Evolutionary conservation across 2,329 filamentous ascomycete species (phyloP).

Genomic region (Talaromyces sp.): DNA sequence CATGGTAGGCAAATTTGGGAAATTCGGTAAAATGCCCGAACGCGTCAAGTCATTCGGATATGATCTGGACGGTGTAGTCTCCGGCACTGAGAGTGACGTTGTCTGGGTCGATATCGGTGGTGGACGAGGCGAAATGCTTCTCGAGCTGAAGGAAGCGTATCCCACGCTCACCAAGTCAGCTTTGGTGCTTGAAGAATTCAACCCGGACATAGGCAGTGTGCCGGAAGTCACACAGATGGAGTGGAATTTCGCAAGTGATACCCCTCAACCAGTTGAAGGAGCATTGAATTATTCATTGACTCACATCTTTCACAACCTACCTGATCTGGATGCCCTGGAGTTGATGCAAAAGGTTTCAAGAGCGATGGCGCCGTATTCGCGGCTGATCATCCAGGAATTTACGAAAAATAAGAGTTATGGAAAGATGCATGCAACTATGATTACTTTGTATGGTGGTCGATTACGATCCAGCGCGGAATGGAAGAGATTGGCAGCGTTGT

Average conservation of each 20-base stretch:
- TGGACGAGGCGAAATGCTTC: constrained; percentile 33
- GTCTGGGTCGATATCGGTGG: constrained; percentile 37
- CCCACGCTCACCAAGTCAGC: constrained; percentile 24
- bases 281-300: constrained; percentile 32
- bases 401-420: constrained; percentile 33
- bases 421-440: constrained; percentile 35
- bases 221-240: constrained; percentile 27
- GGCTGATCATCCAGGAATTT: constrained; percentile 34
- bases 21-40: constrained; percentile 30
- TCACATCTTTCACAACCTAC: constrained; percentile 35
- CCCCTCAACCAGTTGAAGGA: constrained; percentile 29
- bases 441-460: constrained; percentile 31
- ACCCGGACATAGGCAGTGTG: constrained; percentile 25
- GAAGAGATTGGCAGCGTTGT: constrained; percentile 30
- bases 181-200: constrained; percentile 35
- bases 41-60: constrained; percentile 28
- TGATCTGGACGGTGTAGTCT: constrained; percentile 25
- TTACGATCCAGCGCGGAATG: constrained; percentile 33
- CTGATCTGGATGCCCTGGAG: constrained; percentile 33
- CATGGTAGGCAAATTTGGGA: constrained; percentile 37
- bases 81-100: constrained; percentile 15
- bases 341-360: constrained; percentile 32
- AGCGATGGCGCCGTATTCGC: constrained; percentile 31
- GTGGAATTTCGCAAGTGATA: constrained; percentile 34
- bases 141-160: constrained; percentile 33